Percentiles rank a stretch among this genome's conserved stretches.
phyloP scores from a whole-genome alignment of 441 rosid species.

The Biscutella laevigata region DNA sequence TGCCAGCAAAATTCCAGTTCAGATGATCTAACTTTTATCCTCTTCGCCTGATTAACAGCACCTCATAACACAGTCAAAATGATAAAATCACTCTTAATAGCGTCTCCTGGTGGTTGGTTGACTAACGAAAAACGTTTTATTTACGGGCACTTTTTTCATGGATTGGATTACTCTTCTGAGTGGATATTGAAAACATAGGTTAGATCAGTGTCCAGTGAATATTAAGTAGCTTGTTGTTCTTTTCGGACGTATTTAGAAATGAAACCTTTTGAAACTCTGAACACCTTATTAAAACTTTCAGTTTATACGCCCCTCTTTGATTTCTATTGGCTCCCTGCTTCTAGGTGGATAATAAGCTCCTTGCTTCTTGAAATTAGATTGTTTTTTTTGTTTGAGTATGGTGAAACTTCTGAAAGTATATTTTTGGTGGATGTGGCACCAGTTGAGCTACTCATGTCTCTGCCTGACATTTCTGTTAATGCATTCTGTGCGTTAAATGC shows the following conservation, averaged over 20 bases:
- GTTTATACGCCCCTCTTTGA: neutral
- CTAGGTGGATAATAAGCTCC: neutral
- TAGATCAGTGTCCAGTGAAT: constrained; percentile 27
- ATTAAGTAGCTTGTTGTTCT: constrained; percentile 56
- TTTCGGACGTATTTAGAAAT: constrained; percentile 59
- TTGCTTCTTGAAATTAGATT: neutral
- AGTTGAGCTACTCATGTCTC: neutral
- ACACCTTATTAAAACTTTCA: neutral
- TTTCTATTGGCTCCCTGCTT: neutral
- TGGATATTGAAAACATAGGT: neutral
- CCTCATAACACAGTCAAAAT: neutral
- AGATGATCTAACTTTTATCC: neutral
- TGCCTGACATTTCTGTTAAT: constrained; percentile 12
- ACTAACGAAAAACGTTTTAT: neutral
- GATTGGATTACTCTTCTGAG: neutral
- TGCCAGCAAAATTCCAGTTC: neutral
- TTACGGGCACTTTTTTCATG: neutral
- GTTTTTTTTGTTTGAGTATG: neutral
- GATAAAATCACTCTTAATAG: neutral
- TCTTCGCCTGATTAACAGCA: neutral
- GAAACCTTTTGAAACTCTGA: constrained; percentile 50
- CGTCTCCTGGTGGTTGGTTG: neutral
- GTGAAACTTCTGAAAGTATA: neutral
- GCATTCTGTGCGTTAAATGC: constrained; percentile 20
- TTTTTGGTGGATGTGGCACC: neutral